phyloP scores from a whole-genome alignment of 2,329 filamentous ascomycete genomes.

The Hypoxylon rubiginosum region DNA sequence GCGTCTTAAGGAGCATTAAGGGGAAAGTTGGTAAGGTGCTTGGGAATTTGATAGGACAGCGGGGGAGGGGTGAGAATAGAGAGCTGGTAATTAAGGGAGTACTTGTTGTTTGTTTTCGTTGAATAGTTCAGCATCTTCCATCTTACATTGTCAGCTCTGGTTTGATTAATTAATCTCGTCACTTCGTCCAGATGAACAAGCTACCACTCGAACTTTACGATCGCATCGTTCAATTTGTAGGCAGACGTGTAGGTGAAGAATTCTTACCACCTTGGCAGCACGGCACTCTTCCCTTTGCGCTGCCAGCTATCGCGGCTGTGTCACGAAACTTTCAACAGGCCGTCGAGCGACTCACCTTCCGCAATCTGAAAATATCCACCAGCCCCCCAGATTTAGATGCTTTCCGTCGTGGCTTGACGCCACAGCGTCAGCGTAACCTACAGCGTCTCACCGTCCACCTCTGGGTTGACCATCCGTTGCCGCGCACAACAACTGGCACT shows the following conservation, averaged over 20 bases:
- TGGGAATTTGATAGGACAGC: no score
- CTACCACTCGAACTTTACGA: slow-evolving; percentile 4
- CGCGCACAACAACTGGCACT: not conserved
- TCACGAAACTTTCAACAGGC: slow-evolving; percentile 1
- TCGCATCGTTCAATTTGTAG: slow-evolving; percentile 1
- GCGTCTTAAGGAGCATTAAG: no score
- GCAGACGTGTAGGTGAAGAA: slow-evolving; percentile 1
- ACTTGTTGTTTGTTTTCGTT: no score
- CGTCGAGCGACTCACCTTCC: slow-evolving; percentile 1
- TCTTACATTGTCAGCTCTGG: not conserved
- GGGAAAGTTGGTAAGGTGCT: no score
- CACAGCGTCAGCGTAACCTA: not conserved
- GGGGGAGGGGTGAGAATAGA: no score
- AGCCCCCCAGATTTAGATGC: not conserved
- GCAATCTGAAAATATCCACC: not conserved
- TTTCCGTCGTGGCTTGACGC: not conserved
- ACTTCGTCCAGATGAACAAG: slow-evolving; percentile 2
- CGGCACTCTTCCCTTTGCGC: not conserved
- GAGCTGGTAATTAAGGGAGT: no score
- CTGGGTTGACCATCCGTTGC: not conserved
- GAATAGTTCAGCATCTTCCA: not conserved
- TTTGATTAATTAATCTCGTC: not conserved
- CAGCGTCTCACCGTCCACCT: slow-evolving; percentile 1
- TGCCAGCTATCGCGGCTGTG: slow-evolving; percentile 1
- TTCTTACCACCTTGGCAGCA: not conserved